Evolutionary conservation across 441 rosid genomes (phyloP).

Genomic region (Aleurites moluccanus): DNA sequence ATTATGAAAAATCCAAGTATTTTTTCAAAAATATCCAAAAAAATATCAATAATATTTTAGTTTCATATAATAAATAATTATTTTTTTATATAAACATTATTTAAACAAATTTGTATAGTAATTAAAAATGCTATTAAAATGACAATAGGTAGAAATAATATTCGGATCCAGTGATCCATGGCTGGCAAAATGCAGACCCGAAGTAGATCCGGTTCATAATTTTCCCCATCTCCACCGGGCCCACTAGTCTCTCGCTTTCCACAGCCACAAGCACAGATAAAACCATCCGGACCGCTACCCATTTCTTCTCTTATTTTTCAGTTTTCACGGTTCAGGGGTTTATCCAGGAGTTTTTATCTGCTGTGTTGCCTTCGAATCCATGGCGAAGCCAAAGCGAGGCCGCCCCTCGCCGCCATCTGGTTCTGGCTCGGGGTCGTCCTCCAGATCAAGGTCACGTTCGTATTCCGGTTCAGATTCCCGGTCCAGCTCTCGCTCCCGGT

Average conservation of each 20-base stretch:
- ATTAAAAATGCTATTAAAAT: too few species aligned
- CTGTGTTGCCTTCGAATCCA: conserved; percentile 11
- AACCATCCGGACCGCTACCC: background rate
- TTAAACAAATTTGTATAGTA: too few species aligned
- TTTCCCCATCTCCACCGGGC: background rate
- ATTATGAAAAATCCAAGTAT: too few species aligned
- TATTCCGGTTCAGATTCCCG: conserved; percentile 50
- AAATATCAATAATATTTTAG: too few species aligned
- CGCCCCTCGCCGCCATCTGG: conserved; percentile 55
- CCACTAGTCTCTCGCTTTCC: background rate
- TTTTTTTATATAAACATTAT: background rate
- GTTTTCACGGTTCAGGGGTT: conserved; percentile 29
- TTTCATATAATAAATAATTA: background rate
- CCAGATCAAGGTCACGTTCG: conserved; percentile 53
- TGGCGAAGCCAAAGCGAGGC: conserved; percentile 66
- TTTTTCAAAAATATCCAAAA: too few species aligned
- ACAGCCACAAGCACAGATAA: background rate
- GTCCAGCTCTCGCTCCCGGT: conserved; percentile 37
- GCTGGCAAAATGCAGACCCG: background rate
- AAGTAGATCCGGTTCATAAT: background rate
- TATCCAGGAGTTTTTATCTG: conserved; percentile 39
- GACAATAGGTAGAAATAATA: background rate
- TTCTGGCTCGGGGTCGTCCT: conserved; percentile 56
- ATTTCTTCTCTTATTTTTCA: background rate
- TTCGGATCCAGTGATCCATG: background rate